Evolutionary conservation across 176 grass and related monocot genomes (phyloP), one percentile per base, ranked within the genome.

Genomic region (Rhynchospora tenuis): DNA sequence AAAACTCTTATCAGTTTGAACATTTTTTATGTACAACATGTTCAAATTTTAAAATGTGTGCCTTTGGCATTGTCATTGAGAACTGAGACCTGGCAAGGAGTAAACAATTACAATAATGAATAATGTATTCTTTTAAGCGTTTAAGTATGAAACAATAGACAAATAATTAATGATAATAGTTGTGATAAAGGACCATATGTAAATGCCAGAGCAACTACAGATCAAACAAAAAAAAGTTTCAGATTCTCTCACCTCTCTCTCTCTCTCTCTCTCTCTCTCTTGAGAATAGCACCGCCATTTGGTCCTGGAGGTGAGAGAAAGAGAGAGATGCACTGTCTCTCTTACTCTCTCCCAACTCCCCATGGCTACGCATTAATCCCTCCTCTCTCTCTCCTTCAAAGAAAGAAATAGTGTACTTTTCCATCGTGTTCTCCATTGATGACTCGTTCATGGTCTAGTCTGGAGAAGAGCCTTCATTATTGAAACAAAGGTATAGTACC

Each of bases 391-490:
- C 59, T 65, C 20, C 9, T 61, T 80, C 12, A 12, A 20, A 59
- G 80, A 83, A 59, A 64, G 68, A 63, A 84, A 62, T 54, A 55
- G 48, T 84, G 43, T 63, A 42, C 44, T 83, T 55, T 52, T 68
- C 0, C 81, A 43, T 73, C 78, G 61, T 70, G 60, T 59, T 79
- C 71, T 84, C 64, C 87, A 86, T 78, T 89, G 55, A 73, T 87
- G 94, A 83, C 80, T 85, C 2, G 29, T 85, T 89, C 87, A 75
- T 83, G 70, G 64, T 62, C 57, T 90, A 26, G 73, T 19, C 78
- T 83, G 42, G 80, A 83, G 72, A 86, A 85, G 77, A 83, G 22
- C 90, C 82, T 78, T 88, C 85, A 86, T 85, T 63, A 51, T 88
- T 88, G 58, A 86, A 92, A 92, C 77, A 84, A 74, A 64, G 27